These are phyloP conservation scores for Chrysanthemum makinoi DNA, from an alignment of 129 eudicot species.

Conservation along the genomic window DNA sequence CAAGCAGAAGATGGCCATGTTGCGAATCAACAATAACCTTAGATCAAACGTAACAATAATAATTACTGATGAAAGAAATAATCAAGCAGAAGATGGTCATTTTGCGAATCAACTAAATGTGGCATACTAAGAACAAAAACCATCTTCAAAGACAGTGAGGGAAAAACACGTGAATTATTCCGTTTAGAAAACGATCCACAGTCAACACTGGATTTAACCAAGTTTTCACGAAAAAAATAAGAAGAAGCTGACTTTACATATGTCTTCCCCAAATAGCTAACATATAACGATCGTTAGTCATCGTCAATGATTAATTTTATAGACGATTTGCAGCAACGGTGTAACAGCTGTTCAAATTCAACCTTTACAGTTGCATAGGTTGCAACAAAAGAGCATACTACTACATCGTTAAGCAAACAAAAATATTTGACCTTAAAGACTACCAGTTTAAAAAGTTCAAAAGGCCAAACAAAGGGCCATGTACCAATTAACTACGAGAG, in stretches of 20 bases:
- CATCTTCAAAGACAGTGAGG: no score
- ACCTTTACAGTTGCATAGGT: not conserved
- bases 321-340: not conserved
- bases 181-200: not conserved
- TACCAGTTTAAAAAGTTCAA: constrained; percentile 10
- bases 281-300: not conserved
- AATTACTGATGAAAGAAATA: no score
- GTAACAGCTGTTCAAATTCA: not conserved
- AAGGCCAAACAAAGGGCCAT: not conserved
- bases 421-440: not conserved
- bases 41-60: no score
- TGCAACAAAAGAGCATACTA: not conserved
- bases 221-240: not conserved
- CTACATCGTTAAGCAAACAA: not conserved
- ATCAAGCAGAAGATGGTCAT: no score
- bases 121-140: no score
- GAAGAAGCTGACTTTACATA: not conserved
- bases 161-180: no score
- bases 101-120: no score
- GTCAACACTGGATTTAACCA: not conserved
- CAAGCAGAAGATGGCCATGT: no score
- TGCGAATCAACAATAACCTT: no score
- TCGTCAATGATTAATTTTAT: not conserved
- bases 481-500: not conserved
- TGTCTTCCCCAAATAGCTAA: not conserved